Evolutionary conservation across 106 monocot species (phyloP), one percentile per base, ranked within the genome.

Genomic region (Dioscorea alata): DNA sequence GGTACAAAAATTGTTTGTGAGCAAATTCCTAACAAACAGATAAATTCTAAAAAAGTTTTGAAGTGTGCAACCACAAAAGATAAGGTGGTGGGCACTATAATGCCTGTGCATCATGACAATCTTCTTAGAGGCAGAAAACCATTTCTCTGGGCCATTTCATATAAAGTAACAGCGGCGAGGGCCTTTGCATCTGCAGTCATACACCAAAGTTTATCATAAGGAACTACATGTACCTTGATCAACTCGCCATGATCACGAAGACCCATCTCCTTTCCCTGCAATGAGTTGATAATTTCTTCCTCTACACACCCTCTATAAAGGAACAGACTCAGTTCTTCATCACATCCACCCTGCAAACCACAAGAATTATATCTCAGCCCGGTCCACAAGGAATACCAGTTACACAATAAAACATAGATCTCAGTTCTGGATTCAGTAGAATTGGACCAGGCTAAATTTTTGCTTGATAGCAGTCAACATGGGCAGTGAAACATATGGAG

Each of bases 111-210:
- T 8, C 42, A 42, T 42, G 42, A 10, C 6, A 42, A 42, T 42
- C 42, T 42, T 42, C 22, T 22, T 48, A 13, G 54, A 48, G 71
- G 74, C 13, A 97, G 73, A 61, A 93, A 85, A 23, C 90, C 87
- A 25, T 93, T 87, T 52, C 76, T 99, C 75, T 74, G 88, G 34
- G 87, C 90, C 99, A 99, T 99, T 60, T 99, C 92, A 73, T 90
- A 99, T 42, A 99, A 62, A 10, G 92, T 85, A 60, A 93, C 74
- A 13, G 99, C 87, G 53, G 75, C 49, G 57, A 99, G 90, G 65
- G 76, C 90, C 73, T 99, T 99, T 8, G 89, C 78, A 84, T 99
- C 99, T 25, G 90, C 87, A 49, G 99, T 99, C 23, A 69, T 25
- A 3, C 81, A 85, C 92, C 99, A 99, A 56, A 99, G 90, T 70